Evolutionary conservation across 2,329 filamentous ascomycete genomes (phyloP).

Genomic region (Stagonosporopsis rhizophila): DNA sequence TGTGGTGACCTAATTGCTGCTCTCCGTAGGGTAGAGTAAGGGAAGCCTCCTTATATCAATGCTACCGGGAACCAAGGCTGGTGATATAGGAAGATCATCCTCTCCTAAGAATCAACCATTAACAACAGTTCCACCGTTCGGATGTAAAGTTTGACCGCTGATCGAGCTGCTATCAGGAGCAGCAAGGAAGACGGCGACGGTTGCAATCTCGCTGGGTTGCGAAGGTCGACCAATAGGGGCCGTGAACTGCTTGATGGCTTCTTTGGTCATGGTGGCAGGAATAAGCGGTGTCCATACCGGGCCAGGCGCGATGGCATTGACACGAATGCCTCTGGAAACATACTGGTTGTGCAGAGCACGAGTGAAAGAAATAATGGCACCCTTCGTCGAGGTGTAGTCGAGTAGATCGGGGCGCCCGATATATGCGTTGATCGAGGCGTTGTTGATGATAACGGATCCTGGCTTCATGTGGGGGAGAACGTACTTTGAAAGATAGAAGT

Average conservation of each 20-base stretch:
- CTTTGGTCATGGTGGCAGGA: slow-evolving; percentile 52
- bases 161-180: slow-evolving; percentile 76
- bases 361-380: slow-evolving; percentile 80
- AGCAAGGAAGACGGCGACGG: slow-evolving; percentile 82
- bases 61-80: no score
- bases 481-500: slow-evolving; percentile 83
- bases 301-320: slow-evolving; percentile 79
- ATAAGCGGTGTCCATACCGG: slow-evolving; percentile 58
- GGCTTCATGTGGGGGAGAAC: slow-evolving; percentile 74
- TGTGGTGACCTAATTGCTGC: no score
- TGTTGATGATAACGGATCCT: slow-evolving; percentile 85
- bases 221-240: slow-evolving; percentile 78
- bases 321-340: slow-evolving; percentile 73
- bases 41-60: no score
- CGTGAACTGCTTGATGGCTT: slow-evolving; percentile 74
- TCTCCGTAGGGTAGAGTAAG: no score
- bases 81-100: no score
- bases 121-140: slow-evolving; percentile 56
- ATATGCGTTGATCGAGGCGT: slow-evolving; percentile 83
- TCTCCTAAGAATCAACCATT: no score
- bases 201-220: slow-evolving; percentile 82
- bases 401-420: slow-evolving; percentile 80
- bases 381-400: slow-evolving; percentile 82
- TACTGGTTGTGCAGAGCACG: slow-evolving; percentile 79
- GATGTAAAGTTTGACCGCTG: slow-evolving; percentile 74